Evolutionary conservation across 495 filamentous ascomycete genomes (phyloP), one percentile per base, ranked within the genome.

Genomic region (Daldinia grandis): DNA sequence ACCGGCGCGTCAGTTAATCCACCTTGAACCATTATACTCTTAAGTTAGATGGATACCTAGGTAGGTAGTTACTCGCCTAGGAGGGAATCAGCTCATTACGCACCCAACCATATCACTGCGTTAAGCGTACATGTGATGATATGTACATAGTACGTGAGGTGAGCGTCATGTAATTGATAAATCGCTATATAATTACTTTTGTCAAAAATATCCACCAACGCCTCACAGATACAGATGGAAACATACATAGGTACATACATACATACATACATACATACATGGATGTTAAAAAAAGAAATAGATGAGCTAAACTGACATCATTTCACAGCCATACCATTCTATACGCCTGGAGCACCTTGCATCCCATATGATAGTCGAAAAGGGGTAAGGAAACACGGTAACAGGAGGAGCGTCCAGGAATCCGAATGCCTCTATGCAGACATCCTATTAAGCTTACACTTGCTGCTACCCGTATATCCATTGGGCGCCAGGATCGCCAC

Each of bases 391-490:
- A 47, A 47, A 47, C 12, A 21, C 21, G 7, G 17, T 24, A 21
- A 9, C 42, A 9, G 42, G 10, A 21, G 7, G 1, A 17, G 6
- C 38, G 4, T 40, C 38, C 17, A 17, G 38, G 12, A 31, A 54
- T 6, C 5, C 25, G 25, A 54, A 54, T 55, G 53, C n/a, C 27
- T 17, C 1, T 31, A n/a, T 40, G 38, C 2, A 40, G 38, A 8
- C 15, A 40, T 40, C 17, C n/a, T 17, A 40, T 27, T 31, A 17
- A 12, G 6, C 9, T 60, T 42, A 35, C 10, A 37, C 33, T 19
- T 57, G 58, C 25, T 51, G 12, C 33, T 66, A 50, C 4, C 38
- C 40, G 40, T 53, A 62, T 21, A 51, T 28, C 68, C 62, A 71
- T 37, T 66, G 62, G 31, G 24, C 44, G 24, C 56, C 31, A 6